These are phyloP conservation scores for Carex cristatella DNA, from an alignment of 176 grass and related monocot species.

Conservation along the genomic window DNA sequence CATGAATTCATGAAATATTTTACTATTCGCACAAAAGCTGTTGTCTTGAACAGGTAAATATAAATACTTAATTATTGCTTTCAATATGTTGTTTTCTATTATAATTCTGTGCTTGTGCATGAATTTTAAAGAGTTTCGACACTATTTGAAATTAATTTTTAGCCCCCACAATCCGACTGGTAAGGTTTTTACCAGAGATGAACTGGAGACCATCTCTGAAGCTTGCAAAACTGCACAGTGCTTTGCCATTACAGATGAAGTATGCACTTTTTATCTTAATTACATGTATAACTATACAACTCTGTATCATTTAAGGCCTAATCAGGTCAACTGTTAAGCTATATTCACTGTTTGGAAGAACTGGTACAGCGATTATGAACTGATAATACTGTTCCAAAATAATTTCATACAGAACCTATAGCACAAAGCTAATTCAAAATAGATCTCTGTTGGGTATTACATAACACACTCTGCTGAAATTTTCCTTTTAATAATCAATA, in stretches of 20 bases:
- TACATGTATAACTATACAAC: neutral
- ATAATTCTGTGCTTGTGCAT: neutral
- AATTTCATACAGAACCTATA: neutral
- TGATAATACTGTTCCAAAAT: neutral
- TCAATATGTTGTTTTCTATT: neutral
- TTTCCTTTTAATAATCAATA: neutral
- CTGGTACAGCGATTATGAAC: neutral
- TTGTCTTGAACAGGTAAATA: slow-evolving; percentile 73
- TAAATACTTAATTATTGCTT: neutral
- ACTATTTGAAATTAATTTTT: slow-evolving; percentile 15
- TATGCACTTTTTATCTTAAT: neutral
- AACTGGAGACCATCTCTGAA: slow-evolving; percentile 16
- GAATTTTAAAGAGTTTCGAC: neutral
- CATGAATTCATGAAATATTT: slow-evolving; percentile 63
- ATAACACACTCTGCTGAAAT: neutral
- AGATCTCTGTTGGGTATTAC: no score
- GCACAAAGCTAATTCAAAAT: neutral
- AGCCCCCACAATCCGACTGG: slow-evolving; percentile 95
- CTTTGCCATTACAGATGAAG: slow-evolving; percentile 14
- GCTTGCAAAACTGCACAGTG: neutral
- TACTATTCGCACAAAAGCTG: slow-evolving; percentile 72
- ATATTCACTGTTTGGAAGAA: neutral
- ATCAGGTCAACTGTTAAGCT: neutral
- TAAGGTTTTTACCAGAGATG: slow-evolving; percentile 69
- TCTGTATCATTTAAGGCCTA: neutral